Evolutionary conservation across 805 yeast species (phyloP).

Genomic region (Scheffersomyces lignosus): DNA sequence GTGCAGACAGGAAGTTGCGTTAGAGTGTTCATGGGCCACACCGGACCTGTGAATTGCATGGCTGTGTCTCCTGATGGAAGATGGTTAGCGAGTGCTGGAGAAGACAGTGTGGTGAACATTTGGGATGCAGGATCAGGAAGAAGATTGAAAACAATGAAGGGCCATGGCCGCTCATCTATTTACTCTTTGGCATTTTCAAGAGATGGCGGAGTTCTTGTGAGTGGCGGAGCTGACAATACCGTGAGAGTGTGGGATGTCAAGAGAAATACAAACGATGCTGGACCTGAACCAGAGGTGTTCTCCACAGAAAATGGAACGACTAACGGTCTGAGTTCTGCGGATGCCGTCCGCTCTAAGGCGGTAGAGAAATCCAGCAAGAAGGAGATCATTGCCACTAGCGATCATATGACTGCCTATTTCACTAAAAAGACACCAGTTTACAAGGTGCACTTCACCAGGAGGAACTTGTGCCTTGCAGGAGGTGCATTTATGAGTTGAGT

Average conservation of each 20-base stretch:
- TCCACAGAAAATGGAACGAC: constrained; percentile 18
- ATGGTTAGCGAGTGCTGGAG: constrained; percentile 94
- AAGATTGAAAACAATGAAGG: constrained; percentile 85
- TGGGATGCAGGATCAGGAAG: constrained; percentile 97
- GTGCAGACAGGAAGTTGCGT: constrained; percentile 84
- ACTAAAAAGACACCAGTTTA: constrained; percentile 94
- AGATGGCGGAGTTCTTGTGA: constrained; percentile 86
- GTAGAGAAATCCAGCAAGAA: constrained; percentile 57
- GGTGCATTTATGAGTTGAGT: constrained; percentile 63
- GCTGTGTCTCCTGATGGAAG: constrained; percentile 97
- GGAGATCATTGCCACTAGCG: constrained; percentile 79
- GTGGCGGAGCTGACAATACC: constrained; percentile 90
- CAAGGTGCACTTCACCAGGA: constrained; percentile 86
- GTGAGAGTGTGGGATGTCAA: constrained; percentile 96
- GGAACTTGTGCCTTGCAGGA: constrained; percentile 89
- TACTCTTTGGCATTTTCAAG: constrained; percentile 81
- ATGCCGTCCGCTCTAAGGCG: constrained; percentile 7
- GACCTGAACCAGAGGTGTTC: constrained; percentile 74
- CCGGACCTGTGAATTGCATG: constrained; percentile 80
- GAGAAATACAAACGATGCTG: constrained; percentile 76
- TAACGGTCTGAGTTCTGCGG: constrained; percentile 6
- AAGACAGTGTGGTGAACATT: constrained; percentile 80
- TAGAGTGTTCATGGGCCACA: constrained; percentile 88
- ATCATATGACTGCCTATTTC: constrained; percentile 89
- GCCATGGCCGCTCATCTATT: constrained; percentile 87